Evolutionary conservation across 2,329 filamentous ascomycete genomes (phyloP).

Genomic region (Incumbomyces delicatus): DNA sequence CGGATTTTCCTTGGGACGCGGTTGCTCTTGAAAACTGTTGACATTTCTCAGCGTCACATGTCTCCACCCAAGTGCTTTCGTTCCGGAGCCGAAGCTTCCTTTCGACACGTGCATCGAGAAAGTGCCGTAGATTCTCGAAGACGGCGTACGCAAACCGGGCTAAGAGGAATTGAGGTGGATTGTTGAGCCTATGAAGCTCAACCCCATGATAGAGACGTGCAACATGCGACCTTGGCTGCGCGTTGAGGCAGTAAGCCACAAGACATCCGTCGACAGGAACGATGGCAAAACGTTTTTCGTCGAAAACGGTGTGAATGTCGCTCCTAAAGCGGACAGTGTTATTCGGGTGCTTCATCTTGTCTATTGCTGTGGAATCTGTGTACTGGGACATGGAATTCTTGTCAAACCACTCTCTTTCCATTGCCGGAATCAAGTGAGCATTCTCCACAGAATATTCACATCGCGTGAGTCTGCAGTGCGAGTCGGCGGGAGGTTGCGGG

Average conservation of each 20-base stretch:
- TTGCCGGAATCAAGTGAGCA: too few species aligned
- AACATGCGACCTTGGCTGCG: conserved; percentile 1
- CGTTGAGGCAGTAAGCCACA: conserved; percentile 8
- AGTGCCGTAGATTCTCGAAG: conserved; percentile 1
- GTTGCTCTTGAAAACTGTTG: conserved; percentile 5
- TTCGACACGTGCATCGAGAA: too few species aligned
- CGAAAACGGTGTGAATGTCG: conserved; percentile 9
- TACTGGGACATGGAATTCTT: too few species aligned
- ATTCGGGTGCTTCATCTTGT: conserved; percentile 4
- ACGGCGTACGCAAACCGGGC: conserved; percentile 7
- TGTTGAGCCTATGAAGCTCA: conserved; percentile 4
- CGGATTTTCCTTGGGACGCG: conserved; percentile 7
- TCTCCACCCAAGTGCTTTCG: neutral
- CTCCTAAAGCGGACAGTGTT: conserved; percentile 6
- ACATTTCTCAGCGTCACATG: conserved; percentile 2
- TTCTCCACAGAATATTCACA: too few species aligned
- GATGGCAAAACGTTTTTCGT: conserved; percentile 6
- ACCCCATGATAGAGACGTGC: conserved; percentile 5
- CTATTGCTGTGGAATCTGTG: neutral
- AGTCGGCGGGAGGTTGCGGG: too few species aligned
- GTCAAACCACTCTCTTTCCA: too few species aligned
- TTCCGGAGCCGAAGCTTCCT: too few species aligned
- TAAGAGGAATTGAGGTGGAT: neutral
- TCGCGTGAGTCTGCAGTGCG: too few species aligned
- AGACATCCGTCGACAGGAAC: conserved; percentile 2